Evolutionary conservation across 495 filamentous ascomycete species (phyloP).

Genomic region (Aspergillus cavernicola): DNA sequence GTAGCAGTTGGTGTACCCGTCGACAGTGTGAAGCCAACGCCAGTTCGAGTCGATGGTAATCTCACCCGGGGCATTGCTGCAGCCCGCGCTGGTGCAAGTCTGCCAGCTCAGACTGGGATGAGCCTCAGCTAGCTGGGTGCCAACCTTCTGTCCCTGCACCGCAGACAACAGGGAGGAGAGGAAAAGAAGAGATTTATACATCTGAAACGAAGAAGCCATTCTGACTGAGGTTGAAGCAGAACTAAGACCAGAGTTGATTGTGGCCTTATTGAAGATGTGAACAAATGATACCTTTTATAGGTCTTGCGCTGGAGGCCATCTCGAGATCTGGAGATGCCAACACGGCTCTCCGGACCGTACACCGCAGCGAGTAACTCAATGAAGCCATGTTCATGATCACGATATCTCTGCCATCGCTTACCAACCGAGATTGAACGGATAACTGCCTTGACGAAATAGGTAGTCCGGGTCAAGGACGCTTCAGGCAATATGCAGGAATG

Average conservation of each 20-base stretch:
- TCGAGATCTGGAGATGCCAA: not conserved
- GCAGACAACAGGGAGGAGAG: constrained; percentile 25
- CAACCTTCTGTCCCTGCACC: constrained; percentile 50
- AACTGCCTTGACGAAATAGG: constrained; percentile 16
- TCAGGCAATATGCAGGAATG: not conserved
- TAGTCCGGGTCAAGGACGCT: constrained; percentile 1
- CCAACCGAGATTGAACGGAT: constrained; percentile 1
- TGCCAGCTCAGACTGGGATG: constrained; percentile 58
- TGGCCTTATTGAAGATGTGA: not conserved
- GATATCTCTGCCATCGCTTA: not conserved
- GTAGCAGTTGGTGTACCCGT: constrained; percentile 61
- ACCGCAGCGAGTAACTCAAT: not conserved
- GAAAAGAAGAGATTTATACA: constrained; percentile 23
- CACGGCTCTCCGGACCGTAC: constrained; percentile 15
- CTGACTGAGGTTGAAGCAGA: not conserved
- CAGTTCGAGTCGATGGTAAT: constrained; percentile 66
- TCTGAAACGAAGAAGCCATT: constrained; percentile 15
- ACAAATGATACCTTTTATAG: constrained; percentile 8
- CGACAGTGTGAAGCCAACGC: constrained; percentile 54
- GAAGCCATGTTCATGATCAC: constrained; percentile 1
- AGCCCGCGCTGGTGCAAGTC: constrained; percentile 51
- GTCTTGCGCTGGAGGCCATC: not conserved
- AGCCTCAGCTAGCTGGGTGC: constrained; percentile 51
- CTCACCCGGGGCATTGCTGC: constrained; percentile 47
- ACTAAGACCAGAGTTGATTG: not conserved